phyloP scores from a whole-genome alignment of 805 yeast species.

The Kodamaea fukazawae region DNA sequence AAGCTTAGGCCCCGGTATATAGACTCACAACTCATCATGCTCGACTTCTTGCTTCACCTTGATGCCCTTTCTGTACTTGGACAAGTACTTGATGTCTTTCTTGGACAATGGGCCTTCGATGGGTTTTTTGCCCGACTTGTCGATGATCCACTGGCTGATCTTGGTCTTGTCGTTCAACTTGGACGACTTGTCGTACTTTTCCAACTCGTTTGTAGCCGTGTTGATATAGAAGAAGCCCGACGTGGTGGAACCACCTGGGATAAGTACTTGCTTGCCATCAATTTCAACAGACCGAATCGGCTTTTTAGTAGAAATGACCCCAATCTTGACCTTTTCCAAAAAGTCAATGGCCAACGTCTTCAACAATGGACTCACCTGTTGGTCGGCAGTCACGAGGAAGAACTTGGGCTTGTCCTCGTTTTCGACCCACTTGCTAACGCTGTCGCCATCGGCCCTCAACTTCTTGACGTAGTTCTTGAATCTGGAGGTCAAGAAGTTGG shows the following conservation, averaged over 20 bases:
- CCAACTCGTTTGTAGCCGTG: slow-evolving; percentile 17
- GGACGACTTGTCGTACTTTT: slow-evolving; percentile 20
- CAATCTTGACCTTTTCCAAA: slow-evolving; percentile 49
- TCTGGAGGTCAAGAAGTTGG: slow-evolving; percentile 53
- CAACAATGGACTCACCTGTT: slow-evolving; percentile 50
- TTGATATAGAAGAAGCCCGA: slow-evolving; percentile 30
- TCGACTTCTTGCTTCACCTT: slow-evolving; percentile 15
- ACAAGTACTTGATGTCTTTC: slow-evolving; percentile 26
- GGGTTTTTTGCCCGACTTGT: slow-evolving; percentile 25
- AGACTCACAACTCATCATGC: slow-evolving; percentile 27
- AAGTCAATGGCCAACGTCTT: slow-evolving; percentile 73
- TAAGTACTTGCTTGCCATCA: slow-evolving; percentile 12
- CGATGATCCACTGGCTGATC: slow-evolving; percentile 33
- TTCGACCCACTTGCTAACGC: slow-evolving; percentile 25
- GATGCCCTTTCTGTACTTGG: slow-evolving; percentile 31
- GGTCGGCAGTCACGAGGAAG: slow-evolving; percentile 52
- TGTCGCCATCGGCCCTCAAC: slow-evolving; percentile 29
- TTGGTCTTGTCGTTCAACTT: slow-evolving; percentile 28
- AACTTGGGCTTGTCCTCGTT: slow-evolving; percentile 37
- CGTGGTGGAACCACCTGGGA: slow-evolving; percentile 19
- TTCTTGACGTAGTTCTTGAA: slow-evolving; percentile 65
- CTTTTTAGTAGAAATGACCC: slow-evolving; percentile 33
- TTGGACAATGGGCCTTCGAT: slow-evolving; percentile 38
- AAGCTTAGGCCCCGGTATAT: slow-evolving; percentile 6
- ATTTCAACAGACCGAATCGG: slow-evolving; percentile 14